Conservation (phyloP, 306 rosid genomes). For the Cucurbita pepo region DNA sequence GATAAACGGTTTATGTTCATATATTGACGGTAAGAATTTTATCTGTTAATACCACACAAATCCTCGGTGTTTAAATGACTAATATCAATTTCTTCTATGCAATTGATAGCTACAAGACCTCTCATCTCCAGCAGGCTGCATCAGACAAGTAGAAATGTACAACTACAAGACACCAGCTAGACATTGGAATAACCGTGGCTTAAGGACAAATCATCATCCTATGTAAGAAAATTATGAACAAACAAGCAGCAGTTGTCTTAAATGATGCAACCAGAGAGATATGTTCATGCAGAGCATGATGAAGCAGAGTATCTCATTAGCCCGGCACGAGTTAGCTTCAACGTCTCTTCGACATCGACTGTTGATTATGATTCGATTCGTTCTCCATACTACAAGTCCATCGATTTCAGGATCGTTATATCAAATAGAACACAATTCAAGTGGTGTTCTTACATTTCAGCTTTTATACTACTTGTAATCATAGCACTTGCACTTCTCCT, state of each 20-base stretch:
- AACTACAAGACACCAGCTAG: neutral
- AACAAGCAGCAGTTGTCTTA: neutral
- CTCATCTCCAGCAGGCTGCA: neutral
- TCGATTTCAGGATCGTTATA: conserved; percentile 34
- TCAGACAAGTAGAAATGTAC: neutral
- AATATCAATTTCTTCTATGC: neutral
- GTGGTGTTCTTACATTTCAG: conserved; percentile 25
- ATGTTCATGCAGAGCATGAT: conserved; percentile 30
- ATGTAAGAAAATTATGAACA: neutral
- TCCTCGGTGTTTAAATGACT: neutral
- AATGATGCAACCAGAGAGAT: conserved; percentile 18
- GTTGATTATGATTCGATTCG: conserved; percentile 34
- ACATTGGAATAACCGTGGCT: neutral
- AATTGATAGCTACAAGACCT: neutral
- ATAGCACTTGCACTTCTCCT: conserved; percentile 23
- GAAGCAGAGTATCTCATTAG: conserved; percentile 43
- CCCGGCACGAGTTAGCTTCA: conserved; percentile 24
- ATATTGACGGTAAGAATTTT: neutral
- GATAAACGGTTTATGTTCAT: no score
- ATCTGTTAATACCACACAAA: neutral
- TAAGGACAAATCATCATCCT: neutral
- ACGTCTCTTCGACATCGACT: conserved; percentile 22
- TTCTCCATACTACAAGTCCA: conserved; percentile 37
- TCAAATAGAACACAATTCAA: conserved; percentile 26
- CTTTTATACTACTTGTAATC: conserved; percentile 10